phyloP scores from a whole-genome alignment of 2,329 filamentous ascomycete genomes.

The Fusarium albosuccineum region DNA sequence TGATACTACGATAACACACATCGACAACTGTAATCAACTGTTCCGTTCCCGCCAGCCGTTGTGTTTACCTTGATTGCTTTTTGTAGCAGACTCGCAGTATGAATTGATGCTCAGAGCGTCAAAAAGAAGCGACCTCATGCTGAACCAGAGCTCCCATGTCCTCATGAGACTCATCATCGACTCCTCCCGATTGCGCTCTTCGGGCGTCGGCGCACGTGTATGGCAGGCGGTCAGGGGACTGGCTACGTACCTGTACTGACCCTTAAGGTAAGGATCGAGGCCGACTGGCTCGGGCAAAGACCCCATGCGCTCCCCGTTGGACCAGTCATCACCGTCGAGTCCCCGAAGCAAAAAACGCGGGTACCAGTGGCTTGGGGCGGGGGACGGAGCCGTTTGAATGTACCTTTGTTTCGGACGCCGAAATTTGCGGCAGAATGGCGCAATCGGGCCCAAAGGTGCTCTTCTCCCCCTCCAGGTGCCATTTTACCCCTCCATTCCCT shows the following conservation, averaged over 20 bases:
- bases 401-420: too few species aligned
- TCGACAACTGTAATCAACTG: too few species aligned
- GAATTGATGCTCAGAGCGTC: too few species aligned
- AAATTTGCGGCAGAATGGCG: slow-evolving; percentile 43
- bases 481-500: slow-evolving; percentile 42
- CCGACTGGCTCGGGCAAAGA: slow-evolving; percentile 39
- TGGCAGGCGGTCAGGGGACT: slow-evolving; percentile 47
- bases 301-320: slow-evolving; percentile 7
- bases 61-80: too few species aligned
- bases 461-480: slow-evolving; percentile 32
- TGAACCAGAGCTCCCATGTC: not conserved
- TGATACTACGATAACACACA: too few species aligned
- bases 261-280: slow-evolving; percentile 23
- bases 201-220: slow-evolving; percentile 42
- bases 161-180: not conserved
- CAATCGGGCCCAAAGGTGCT: slow-evolving; percentile 39
- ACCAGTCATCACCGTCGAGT: not conserved
- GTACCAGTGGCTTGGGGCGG: slow-evolving; percentile 5
- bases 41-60: too few species aligned
- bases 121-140: too few species aligned
- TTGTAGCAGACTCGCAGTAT: too few species aligned
- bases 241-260: slow-evolving; percentile 28
- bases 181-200: slow-evolving; percentile 31
- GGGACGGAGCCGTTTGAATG: not conserved
- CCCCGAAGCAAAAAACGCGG: slow-evolving; percentile 23